Base-by-base conservation (phyloP, 2,329 filamentous ascomycete species). In the Penicillium janthinellum region DNA sequence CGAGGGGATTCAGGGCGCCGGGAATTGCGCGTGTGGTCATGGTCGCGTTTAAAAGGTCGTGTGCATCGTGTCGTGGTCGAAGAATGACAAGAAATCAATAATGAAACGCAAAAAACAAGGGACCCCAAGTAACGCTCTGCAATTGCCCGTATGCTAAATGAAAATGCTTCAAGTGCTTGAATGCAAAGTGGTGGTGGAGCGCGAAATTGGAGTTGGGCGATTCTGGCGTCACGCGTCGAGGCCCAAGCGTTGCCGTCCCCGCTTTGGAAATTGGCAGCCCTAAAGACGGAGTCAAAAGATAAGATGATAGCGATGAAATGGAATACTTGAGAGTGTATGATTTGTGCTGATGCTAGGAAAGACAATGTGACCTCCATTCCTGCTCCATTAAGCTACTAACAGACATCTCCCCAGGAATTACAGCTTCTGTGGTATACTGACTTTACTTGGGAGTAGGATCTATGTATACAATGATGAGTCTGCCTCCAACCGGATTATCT, bases 11-110 rank as follows among this genome's bases (percentile, higher is more conserved):
- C 56, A 76, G 70, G 54, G 70, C 66, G 63, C 64, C 67, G 58
- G 68, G 61, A 57, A 63, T 65, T 60, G 61, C 65, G 62, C 68
- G 70, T 65, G 75, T 73, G 66, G 75, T 71, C 76, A 78, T 78
- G 67, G 65, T 73, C 67, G 66, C 64, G 66, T 70, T 57, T 65
- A 67, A 52, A 54, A 64, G 58, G 58, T 50, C 45, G 59, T 64
- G 58, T 31, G 60, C 70, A 73, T 73, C 51, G 37, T 70, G 62
- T 41, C 54, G 44, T 37, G 12, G 20, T 2, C 35, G 25, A 20
- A 17, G 8, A 34, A 61, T 64, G 60, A 22, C 45, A 59, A 54
- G n/a, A 14, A 28, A 54, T 22, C 54, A 56, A 15, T 6, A 28
- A 45, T 10, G 49, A 5, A 51, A 31, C 5, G 5, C 31, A 57